Percentiles rank a stretch among this genome's conserved stretches.
Evolutionary conservation across 2,329 filamentous ascomycete genomes (phyloP).

Genomic region (Fusarium miscanthi): DNA sequence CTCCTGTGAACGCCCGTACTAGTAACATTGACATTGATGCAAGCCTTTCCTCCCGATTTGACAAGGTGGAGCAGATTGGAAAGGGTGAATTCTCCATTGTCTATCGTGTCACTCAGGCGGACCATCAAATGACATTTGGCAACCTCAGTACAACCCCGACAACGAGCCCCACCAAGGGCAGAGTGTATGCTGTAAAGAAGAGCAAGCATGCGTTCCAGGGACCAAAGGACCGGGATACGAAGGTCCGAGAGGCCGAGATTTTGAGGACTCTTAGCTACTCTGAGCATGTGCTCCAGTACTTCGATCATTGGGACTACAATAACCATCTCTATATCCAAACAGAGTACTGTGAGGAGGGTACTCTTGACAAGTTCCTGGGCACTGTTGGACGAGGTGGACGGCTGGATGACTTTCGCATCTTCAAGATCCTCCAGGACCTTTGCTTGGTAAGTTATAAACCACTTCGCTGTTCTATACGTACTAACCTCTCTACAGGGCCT

Average conservation of each 20-base stretch:
- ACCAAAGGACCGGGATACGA: slow-evolving; percentile 80
- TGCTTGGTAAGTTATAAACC: slow-evolving; percentile 72
- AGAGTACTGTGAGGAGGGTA: slow-evolving; percentile 95
- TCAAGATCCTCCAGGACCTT: slow-evolving; percentile 94
- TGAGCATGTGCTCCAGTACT: slow-evolving; percentile 86
- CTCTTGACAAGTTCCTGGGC: slow-evolving; percentile 85
- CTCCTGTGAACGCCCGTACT: slow-evolving; percentile 76
- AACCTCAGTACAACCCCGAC: slow-evolving; percentile 61
- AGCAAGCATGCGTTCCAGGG: slow-evolving; percentile 83
- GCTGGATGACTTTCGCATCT: slow-evolving; percentile 96
- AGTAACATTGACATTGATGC: slow-evolving; percentile 78
- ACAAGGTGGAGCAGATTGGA: slow-evolving; percentile 82
- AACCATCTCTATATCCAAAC: slow-evolving; percentile 95
- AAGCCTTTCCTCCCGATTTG: slow-evolving; percentile 79
- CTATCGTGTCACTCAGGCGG: slow-evolving; percentile 74
- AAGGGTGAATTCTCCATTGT: slow-evolving; percentile 95
- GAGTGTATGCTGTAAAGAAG: slow-evolving; percentile 94
- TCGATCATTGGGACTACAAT: slow-evolving; percentile 89
- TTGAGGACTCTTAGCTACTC: slow-evolving; percentile 80
- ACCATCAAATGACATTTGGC: slow-evolving; percentile 49
- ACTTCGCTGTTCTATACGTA: not conserved
- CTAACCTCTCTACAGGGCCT: slow-evolving; percentile 70
- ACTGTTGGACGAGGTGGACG: slow-evolving; percentile 84
- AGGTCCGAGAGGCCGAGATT: slow-evolving; percentile 85
- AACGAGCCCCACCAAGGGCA: slow-evolving; percentile 63